Evolutionary conservation across 352 stramenopile genomes (phyloP).

Genomic region (Globisporangium perplexum): DNA sequence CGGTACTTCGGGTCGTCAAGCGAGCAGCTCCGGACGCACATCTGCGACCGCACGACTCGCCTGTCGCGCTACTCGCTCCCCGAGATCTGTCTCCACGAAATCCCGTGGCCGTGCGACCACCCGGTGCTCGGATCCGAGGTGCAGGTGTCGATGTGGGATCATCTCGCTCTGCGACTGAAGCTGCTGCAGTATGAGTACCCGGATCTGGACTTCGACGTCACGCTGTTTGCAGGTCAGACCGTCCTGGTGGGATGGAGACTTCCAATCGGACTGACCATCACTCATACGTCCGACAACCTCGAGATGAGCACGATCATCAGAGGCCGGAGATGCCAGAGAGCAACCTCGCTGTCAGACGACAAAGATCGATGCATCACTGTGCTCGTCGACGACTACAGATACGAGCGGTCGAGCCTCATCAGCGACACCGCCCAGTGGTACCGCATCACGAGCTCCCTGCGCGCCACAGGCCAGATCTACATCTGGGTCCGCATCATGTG

Average conservation of each 20-base stretch:
- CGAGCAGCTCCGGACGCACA: constrained; percentile 10
- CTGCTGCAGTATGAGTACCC: constrained; percentile 19
- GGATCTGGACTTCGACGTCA: constrained; percentile 21
- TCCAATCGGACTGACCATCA: neutral
- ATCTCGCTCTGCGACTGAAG: constrained; percentile 23
- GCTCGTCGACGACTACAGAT: constrained; percentile 50
- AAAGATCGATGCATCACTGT: constrained; percentile 20
- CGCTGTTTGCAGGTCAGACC: constrained; percentile 18
- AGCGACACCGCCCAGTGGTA: constrained; percentile 34
- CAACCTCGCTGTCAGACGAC: neutral
- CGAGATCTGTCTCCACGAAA: constrained; percentile 4
- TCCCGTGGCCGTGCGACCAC: constrained; percentile 22
- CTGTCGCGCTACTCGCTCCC: neutral
- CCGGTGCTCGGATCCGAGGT: constrained; percentile 10
- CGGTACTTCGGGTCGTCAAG: constrained; percentile 12
- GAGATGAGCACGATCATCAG: constrained; percentile 30
- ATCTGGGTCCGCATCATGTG: constrained; percentile 38
- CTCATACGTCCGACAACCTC: constrained; percentile 9
- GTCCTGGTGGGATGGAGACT: constrained; percentile 11
- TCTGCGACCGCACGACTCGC: constrained; percentile 13
- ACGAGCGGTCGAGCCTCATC: constrained; percentile 31
- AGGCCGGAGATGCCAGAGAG: constrained; percentile 17
- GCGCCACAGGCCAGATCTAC: constrained; percentile 26
- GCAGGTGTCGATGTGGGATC: constrained; percentile 20
- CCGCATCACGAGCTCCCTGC: constrained; percentile 20